Evolutionary conservation across 805 yeast species (phyloP).

Genomic region (Lachancea lanzarotensis): DNA sequence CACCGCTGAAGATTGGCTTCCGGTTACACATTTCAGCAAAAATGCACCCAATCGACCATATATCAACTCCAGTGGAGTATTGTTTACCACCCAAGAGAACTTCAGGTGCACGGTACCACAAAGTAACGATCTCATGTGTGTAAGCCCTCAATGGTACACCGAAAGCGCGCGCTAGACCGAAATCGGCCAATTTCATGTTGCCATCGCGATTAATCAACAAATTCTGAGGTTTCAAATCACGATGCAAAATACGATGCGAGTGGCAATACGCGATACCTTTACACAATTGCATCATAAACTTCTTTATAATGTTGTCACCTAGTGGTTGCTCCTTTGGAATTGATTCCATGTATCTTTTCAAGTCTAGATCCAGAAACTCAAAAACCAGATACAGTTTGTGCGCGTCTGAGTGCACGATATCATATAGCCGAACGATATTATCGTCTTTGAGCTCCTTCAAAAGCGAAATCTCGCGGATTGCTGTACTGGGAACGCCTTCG

Average conservation of each 20-base stretch:
- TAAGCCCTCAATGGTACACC: constrained; percentile 98
- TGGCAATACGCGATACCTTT: constrained; percentile 73
- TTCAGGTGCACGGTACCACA: constrained; percentile 98
- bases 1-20: constrained; percentile 92
- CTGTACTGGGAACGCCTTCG: constrained; percentile 98
- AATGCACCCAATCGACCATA: constrained; percentile 98
- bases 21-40: constrained; percentile 99
- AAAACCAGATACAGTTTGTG: constrained; percentile 90
- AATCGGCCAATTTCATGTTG: constrained; percentile 88
- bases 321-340: constrained; percentile 83
- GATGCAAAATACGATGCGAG: constrained; percentile 57
- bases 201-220: constrained; percentile 84
- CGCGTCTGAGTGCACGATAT: constrained; percentile 88
- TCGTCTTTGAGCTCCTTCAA: constrained; percentile 93
- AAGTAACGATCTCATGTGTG: constrained; percentile 93
- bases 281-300: constrained; percentile 89
- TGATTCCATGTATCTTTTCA: constrained; percentile 90
- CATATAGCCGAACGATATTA: constrained; percentile 86
- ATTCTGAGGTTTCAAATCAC: constrained; percentile 92
- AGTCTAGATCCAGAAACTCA: constrained; percentile 88
- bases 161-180: constrained; percentile 94
- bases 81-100: constrained; percentile 91
- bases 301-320: constrained; percentile 76
- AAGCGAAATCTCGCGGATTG: constrained; percentile 90
- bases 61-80: constrained; percentile 93